Percentiles rank a stretch among this genome's conserved stretches.
These are phyloP conservation scores for Penicillium manginii DNA, from an alignment of 495 filamentous ascomycete genomes.

Conservation along the genomic window DNA sequence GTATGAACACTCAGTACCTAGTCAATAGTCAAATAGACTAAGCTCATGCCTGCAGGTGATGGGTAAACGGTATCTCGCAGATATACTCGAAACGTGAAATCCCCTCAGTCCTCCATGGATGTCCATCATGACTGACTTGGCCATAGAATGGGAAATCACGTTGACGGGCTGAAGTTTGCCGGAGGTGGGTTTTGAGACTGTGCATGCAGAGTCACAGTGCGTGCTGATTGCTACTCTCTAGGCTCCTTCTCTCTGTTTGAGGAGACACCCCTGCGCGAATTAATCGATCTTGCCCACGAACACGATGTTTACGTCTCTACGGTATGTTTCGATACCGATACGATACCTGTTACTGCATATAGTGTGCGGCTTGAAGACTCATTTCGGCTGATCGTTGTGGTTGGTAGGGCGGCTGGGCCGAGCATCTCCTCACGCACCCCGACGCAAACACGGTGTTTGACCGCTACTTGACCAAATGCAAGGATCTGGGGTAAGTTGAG, in stretches of 20 bases:
- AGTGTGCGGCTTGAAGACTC: background rate
- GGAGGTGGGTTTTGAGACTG: constrained; percentile 39
- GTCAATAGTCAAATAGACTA: background rate
- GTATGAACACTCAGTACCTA: constrained; percentile 31
- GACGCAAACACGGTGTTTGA: constrained; percentile 50
- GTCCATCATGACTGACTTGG: constrained; percentile 1
- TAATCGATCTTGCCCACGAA: constrained; percentile 57
- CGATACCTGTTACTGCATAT: background rate
- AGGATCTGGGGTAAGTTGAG: constrained; percentile 45
- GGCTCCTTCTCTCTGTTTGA: constrained; percentile 58
- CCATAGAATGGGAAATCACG: constrained; percentile 53
- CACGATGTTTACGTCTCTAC: constrained; percentile 60
- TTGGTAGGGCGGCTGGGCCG: constrained; percentile 55
- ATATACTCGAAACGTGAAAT: constrained; percentile 54
- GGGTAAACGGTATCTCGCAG: constrained; percentile 55
- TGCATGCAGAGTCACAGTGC: background rate
- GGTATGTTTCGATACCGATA: constrained; percentile 23
- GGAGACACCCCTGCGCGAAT: constrained; percentile 49
- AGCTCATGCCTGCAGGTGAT: constrained; percentile 40
- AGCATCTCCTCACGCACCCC: constrained; percentile 56
- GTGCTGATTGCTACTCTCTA: constrained; percentile 10
- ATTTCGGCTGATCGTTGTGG: background rate
- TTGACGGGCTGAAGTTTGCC: constrained; percentile 62
- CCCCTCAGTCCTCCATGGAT: background rate
- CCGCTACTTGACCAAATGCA: constrained; percentile 55